Evolutionary conservation across 1,139 yeast species (phyloP).

Genomic region (Debaryomyces fabryi): DNA sequence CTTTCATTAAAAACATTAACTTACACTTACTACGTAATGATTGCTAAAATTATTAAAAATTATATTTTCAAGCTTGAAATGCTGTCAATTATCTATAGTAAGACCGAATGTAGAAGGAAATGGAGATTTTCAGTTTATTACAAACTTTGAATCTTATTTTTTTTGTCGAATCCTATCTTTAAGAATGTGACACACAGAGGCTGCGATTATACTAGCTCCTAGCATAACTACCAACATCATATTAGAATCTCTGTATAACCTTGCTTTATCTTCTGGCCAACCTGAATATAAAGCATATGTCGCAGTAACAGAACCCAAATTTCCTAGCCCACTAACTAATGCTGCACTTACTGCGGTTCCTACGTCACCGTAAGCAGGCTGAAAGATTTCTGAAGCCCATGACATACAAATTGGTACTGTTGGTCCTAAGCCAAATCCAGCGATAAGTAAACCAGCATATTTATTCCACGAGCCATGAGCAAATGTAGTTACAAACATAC

Average conservation of each 20-base stretch:
- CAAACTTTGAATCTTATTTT: not conserved
- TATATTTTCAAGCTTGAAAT: no score
- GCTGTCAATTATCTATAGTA: no score
- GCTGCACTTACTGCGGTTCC: constrained; percentile 87
- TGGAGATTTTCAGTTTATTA: not conserved
- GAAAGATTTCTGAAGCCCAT: constrained; percentile 79
- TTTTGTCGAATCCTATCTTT: constrained; percentile 25
- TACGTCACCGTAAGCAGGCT: constrained; percentile 73
- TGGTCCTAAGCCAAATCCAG: constrained; percentile 88
- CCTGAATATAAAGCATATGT: constrained; percentile 85
- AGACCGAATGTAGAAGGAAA: not conserved
- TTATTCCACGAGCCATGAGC: constrained; percentile 75
- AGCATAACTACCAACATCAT: constrained; percentile 82
- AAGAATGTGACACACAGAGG: constrained; percentile 38
- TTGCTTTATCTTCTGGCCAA: constrained; percentile 75
- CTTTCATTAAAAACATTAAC: not conserved
- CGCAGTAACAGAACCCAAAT: constrained; percentile 81
- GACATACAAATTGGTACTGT: constrained; percentile 91
- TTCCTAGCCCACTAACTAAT: constrained; percentile 81
- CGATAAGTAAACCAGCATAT: constrained; percentile 77
- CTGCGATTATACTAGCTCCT: constrained; percentile 66
- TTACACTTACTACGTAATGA: not conserved
- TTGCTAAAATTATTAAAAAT: not conserved
- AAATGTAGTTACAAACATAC: constrained; percentile 74
- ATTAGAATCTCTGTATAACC: constrained; percentile 69